Percentiles rank a stretch among this genome's conserved stretches.
Conservation (phyloP, 164 flowering plant species). For the Kingdonia uniflora region DNA sequence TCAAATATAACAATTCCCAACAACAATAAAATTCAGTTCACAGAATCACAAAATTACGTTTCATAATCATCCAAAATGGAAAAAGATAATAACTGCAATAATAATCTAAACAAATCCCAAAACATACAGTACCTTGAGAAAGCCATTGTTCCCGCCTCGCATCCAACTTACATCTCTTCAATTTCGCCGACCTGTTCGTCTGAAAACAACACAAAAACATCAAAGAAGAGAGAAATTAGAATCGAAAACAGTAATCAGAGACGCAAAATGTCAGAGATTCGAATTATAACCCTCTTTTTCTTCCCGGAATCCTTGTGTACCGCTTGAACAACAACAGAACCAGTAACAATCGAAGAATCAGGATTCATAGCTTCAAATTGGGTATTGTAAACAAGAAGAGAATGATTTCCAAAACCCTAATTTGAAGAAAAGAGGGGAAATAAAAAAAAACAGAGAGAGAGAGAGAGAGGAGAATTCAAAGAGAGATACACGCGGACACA, state of each 20-base stretch:
- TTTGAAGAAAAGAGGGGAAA: background rate
- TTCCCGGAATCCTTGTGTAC: slow-evolving; percentile 47
- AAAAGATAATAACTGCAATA: too few species aligned
- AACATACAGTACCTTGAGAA: slow-evolving; percentile 18
- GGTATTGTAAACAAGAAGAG: background rate
- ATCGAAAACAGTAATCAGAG: too few species aligned
- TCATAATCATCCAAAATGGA: too few species aligned
- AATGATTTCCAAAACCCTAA: slow-evolving; percentile 6
- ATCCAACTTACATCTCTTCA: slow-evolving; percentile 85
- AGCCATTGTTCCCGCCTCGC: slow-evolving; percentile 73
- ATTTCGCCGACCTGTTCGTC: slow-evolving; percentile 55
- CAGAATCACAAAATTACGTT: too few species aligned
- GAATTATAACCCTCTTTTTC: slow-evolving; percentile 56
- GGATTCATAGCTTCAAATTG: slow-evolving; percentile 32
- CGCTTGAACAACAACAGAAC: slow-evolving; percentile 20
- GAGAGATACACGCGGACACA: too few species aligned
- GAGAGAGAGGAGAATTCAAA: too few species aligned
- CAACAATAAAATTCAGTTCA: too few species aligned
- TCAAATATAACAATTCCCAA: too few species aligned
- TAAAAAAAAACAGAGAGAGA: background rate
- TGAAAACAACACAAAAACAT: background rate
- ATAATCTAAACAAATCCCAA: too few species aligned
- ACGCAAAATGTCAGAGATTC: background rate
- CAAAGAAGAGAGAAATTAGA: background rate
- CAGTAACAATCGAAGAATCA: slow-evolving; percentile 37